Conservation (phyloP, 192 early-diverging fungal genomes). For the Chytriomyces confervae region DNA sequence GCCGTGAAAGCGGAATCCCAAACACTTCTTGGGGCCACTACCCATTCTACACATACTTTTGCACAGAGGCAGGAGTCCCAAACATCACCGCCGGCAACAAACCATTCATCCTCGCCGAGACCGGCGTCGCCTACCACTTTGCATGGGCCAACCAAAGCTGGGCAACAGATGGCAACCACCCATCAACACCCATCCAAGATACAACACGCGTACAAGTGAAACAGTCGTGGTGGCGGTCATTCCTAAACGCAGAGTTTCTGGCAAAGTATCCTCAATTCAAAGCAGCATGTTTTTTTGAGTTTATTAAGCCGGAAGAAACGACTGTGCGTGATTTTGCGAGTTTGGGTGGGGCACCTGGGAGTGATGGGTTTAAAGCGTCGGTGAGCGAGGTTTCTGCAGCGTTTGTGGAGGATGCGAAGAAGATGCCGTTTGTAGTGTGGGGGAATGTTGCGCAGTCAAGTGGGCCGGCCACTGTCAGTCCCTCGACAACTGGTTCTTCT, state of each 20-base stretch:
- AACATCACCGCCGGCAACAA: constrained; percentile 1
- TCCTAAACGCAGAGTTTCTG: constrained; percentile 19
- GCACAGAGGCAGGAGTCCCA: no score
- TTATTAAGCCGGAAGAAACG: constrained; percentile 33
- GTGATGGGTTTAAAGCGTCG: neutral
- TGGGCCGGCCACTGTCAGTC: neutral
- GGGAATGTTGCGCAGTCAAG: neutral
- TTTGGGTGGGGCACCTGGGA: constrained; percentile 7
- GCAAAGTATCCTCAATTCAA: constrained; percentile 36
- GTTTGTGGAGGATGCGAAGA: neutral
- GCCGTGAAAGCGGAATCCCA: neutral
- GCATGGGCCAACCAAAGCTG: constrained; percentile 3
- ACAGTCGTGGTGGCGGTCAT: constrained; percentile 35
- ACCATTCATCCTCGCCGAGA: constrained; percentile 30
- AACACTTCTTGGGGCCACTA: neutral
- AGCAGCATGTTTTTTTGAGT: constrained; percentile 33
- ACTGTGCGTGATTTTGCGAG: constrained; percentile 31
- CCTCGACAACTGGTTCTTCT: neutral
- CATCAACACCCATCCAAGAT: neutral
- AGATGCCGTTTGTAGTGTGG: constrained; percentile 1
- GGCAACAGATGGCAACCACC: neutral
- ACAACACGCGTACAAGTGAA: constrained; percentile 24
- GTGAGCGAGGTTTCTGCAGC: neutral
- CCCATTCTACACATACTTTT: neutral
- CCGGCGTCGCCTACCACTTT: constrained; percentile 35